Conservation (phyloP, 1,139 yeast genomes). For the Candida gigantensis region DNA sequence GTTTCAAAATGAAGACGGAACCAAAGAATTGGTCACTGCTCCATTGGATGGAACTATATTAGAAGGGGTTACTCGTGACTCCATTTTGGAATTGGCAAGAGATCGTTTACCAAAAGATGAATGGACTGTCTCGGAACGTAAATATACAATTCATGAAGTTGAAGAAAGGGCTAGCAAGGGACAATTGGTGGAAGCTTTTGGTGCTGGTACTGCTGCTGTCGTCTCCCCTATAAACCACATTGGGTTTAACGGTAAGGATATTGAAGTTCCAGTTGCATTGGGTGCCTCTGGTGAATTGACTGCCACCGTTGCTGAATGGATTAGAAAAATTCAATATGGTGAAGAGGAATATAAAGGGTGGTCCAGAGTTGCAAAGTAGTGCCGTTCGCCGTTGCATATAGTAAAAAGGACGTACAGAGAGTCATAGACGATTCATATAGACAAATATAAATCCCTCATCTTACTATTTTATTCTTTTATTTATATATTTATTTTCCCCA, state of each 20-base stretch:
- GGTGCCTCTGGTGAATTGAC: constrained; percentile 89
- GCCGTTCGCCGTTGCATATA: no score
- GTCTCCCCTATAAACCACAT: constrained; percentile 91
- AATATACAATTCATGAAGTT: constrained; percentile 78
- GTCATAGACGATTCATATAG: background rate
- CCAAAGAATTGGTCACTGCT: constrained; percentile 90
- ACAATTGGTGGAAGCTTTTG: constrained; percentile 90
- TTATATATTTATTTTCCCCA: background rate
- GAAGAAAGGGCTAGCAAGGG: constrained; percentile 74
- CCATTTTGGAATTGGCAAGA: constrained; percentile 73
- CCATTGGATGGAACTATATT: constrained; percentile 96
- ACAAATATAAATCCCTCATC: no score
- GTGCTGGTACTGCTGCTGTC: constrained; percentile 96
- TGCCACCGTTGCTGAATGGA: constrained; percentile 78
- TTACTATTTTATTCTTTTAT: no score
- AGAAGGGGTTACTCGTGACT: constrained; percentile 96
- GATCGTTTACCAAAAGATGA: constrained; percentile 68
- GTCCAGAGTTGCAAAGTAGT: constrained; percentile 51
- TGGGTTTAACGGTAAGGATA: constrained; percentile 73
- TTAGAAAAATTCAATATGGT: constrained; percentile 88
- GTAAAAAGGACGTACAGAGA: no score
- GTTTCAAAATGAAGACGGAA: constrained; percentile 66
- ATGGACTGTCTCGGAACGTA: constrained; percentile 83
- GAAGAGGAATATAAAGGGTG: constrained; percentile 63
- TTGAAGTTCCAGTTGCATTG: constrained; percentile 71